These are phyloP conservation scores for Laguncularia racemosa DNA, from an alignment of 345 rosid species.

Conservation along the genomic window DNA sequence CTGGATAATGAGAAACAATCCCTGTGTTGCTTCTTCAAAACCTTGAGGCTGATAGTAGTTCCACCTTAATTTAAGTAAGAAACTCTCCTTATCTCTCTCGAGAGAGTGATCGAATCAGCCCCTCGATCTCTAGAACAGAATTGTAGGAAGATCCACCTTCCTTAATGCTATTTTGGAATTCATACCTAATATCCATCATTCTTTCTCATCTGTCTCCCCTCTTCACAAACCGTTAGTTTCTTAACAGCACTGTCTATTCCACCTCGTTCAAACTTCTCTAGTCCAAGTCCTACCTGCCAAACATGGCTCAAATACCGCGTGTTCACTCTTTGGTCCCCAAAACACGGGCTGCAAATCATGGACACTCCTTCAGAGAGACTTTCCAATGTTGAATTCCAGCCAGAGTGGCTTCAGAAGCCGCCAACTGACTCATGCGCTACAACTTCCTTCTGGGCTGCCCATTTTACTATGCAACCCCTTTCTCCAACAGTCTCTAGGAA, in stretches of 20 bases:
- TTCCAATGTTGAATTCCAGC: constrained; percentile 38
- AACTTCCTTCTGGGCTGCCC: constrained; percentile 37
- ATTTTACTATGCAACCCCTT: constrained; percentile 19
- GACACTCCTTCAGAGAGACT: constrained; percentile 34
- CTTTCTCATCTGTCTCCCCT: constrained; percentile 20
- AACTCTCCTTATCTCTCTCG: too few species aligned
- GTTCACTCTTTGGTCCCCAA: constrained; percentile 29
- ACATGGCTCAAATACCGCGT: constrained; percentile 16
- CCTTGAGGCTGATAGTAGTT: too few species aligned
- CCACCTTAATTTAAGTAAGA: too few species aligned
- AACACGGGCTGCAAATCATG: constrained; percentile 27
- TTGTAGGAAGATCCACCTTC: constrained; percentile 17
- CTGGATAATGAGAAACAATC: too few species aligned
- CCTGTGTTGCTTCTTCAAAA: too few species aligned
- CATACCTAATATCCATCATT: constrained; percentile 11
- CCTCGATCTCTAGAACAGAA: constrained; percentile 3
- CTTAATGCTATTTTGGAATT: constrained; percentile 4
- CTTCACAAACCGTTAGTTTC: constrained; percentile 16
- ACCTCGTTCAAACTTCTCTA: constrained; percentile 16
- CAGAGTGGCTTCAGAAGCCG: constrained; percentile 38
- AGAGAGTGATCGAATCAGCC: too few species aligned
- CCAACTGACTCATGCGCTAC: constrained; percentile 25
- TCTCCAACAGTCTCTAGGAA: constrained; percentile 10
- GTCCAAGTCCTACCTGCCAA: constrained; percentile 23
- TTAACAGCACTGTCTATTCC: constrained; percentile 11